These are phyloP conservation scores for Thinopyrum elongatum DNA, from an alignment of 176 grass and related monocot species.

Conservation along the genomic window DNA sequence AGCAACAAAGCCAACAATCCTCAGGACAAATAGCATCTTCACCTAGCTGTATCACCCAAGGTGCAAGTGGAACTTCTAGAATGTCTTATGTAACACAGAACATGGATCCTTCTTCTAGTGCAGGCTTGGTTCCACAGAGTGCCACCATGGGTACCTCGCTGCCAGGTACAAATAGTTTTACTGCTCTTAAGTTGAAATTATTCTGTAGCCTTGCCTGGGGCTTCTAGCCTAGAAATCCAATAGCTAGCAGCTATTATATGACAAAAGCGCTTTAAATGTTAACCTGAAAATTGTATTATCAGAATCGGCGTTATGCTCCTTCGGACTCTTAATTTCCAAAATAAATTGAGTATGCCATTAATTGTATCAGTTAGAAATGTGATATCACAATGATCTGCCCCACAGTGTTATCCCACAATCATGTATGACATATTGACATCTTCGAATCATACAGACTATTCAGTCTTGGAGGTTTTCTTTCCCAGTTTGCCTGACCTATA, in stretches of 20 bases:
- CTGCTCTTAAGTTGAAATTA: neutral
- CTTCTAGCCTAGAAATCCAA: neutral
- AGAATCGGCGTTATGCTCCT: too few species aligned
- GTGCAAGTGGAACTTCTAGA: slow-evolving; percentile 41
- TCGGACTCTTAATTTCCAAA: too few species aligned
- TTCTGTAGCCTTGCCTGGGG: neutral
- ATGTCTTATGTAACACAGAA: slow-evolving; percentile 53
- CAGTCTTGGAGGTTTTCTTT: neutral
- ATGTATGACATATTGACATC: too few species aligned
- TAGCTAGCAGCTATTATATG: neutral
- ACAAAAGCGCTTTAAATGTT: too few species aligned
- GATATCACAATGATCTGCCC: too few species aligned
- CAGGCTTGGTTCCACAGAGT: slow-evolving; percentile 54
- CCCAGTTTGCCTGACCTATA: neutral
- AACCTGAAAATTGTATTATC: too few species aligned
- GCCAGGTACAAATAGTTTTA: slow-evolving; percentile 34
- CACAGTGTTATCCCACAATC: too few species aligned
- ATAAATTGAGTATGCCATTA: too few species aligned
- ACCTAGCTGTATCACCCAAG: slow-evolving; percentile 59
- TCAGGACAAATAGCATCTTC: slow-evolving; percentile 54
- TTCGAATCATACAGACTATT: too few species aligned
- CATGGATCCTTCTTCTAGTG: slow-evolving; percentile 31
- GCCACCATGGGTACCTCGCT: slow-evolving; percentile 45
- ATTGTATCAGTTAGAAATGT: too few species aligned
- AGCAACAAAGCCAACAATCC: slow-evolving; percentile 49